Base-by-base conservation (phyloP, 805 yeast species). In the Yamadazyma paraphyllophila region DNA sequence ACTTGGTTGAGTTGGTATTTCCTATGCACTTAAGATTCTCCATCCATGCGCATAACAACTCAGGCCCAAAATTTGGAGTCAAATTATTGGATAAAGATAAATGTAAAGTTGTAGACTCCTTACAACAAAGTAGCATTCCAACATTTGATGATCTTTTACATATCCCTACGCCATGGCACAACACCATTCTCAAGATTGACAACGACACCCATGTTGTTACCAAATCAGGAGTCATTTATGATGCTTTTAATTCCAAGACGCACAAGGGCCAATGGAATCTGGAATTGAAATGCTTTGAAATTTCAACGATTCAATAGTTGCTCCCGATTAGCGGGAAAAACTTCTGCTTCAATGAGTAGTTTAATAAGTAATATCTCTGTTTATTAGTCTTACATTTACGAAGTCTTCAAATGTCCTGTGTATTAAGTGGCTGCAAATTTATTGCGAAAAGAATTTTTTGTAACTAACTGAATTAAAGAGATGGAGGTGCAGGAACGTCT, bases 121-220 rank as follows among this genome's bases (percentile, higher is more conserved):
- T 80, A 29, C 76, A 74, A 41, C 66, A 66, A 39, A 62, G 61
- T 41, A 54, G 54, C 25, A 55, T 54, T 29, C 83, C 80, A 2
- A 56, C 56, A 24, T 72, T 65, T 55, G 80, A 76, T 36, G 83
- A 78, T 51, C 63, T 77, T 51, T 68, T 81, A 46, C 85, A 81
- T 58, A 79, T 81, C 47, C 85, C 85, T 41, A 80, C 85, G 0
- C 85, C 85, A 39, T 81, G 85, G 85, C 85, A 80, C 59, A 81
- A 81, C 52, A 65, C 78, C 43, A 71, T 80, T 11, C 74, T 77
- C 20, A 63, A 66, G 41, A 58, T 74, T 44, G 44, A 36, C 39
- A 73, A 69, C 27, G 59, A 60, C 30, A 57, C 62, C n/a, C 53
- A 46, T 52, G 48, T 27, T 20, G 61, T 63, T 13, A 60, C 62